Conservation (phyloP, 1,284 basidiomycete genomes). For the Lentinus polychrous region DNA sequence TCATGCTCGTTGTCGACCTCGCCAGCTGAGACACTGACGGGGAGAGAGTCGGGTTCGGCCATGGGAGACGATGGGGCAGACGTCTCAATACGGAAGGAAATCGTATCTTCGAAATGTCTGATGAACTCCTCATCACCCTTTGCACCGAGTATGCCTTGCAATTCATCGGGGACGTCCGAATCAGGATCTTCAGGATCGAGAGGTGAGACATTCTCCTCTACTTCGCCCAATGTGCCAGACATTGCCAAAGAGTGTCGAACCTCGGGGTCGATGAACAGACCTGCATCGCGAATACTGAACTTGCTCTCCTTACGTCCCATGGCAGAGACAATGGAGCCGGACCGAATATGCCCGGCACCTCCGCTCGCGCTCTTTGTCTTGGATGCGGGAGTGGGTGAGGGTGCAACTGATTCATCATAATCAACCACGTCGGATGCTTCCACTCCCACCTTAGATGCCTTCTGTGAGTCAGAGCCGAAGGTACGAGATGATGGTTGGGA, state of each 20-base stretch:
- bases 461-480: conserved; percentile 35
- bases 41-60: conserved; percentile 26
- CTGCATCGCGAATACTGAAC: conserved; percentile 4
- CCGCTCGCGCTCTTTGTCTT: conserved; percentile 24
- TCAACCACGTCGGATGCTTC: conserved; percentile 11
- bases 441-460: conserved; percentile 27
- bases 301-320: conserved; percentile 23
- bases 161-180: conserved; percentile 70
- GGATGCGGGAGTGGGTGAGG: conserved; percentile 38
- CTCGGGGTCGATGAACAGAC: conserved; percentile 34
- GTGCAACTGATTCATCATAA: conserved; percentile 20
- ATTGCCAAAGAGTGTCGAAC: conserved; percentile 52
- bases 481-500: conserved; percentile 24
- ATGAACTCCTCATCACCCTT: conserved; percentile 35
- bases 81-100: conserved; percentile 28
- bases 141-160: conserved; percentile 54
- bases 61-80: conserved; percentile 31
- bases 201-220: conserved; percentile 32
- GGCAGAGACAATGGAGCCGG: conserved; percentile 30
- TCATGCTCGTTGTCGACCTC: background rate
- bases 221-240: conserved; percentile 57
- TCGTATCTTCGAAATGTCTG: conserved; percentile 32
- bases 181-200: conserved; percentile 54
- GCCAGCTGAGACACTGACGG: conserved; percentile 22
- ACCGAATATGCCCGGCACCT: conserved; percentile 23